A percentile compares a stretch with the other conserved stretches of the same genome.
These are phyloP conservation scores for Trametes meyenii DNA, from an alignment of 768 basidiomycete genomes.

Conservation along the genomic window DNA sequence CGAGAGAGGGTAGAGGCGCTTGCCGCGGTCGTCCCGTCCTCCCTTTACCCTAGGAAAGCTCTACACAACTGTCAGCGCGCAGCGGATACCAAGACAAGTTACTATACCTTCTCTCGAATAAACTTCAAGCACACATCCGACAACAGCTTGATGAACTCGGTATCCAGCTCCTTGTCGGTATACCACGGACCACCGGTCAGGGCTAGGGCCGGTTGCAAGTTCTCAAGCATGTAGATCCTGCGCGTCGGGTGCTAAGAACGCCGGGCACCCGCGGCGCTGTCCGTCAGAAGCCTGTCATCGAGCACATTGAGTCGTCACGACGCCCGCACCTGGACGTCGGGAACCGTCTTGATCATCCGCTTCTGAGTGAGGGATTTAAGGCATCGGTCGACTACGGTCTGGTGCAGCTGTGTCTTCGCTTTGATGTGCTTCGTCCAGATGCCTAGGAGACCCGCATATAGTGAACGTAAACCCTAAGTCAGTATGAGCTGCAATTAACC, in stretches of 20 bases:
- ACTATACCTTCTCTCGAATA: constrained; percentile 68
- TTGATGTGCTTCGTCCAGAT: constrained; percentile 94
- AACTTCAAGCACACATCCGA: constrained; percentile 75
- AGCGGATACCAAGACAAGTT: background rate
- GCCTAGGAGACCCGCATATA: constrained; percentile 46
- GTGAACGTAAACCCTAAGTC: no score
- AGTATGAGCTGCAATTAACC: background rate
- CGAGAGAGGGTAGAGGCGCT: constrained; percentile 73
- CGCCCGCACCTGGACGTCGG: constrained; percentile 32
- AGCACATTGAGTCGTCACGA: background rate
- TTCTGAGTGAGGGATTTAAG: constrained; percentile 84
- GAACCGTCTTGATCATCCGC: constrained; percentile 86
- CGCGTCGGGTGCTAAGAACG: constrained; percentile 80
- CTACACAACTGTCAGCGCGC: constrained; percentile 38
- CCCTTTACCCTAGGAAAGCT: constrained; percentile 67
- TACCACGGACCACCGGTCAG: constrained; percentile 98
- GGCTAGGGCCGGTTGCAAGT: constrained; percentile 85
- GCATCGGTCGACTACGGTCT: constrained; percentile 84
- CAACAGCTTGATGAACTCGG: constrained; percentile 84
- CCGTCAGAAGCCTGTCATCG: background rate
- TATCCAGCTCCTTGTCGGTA: constrained; percentile 93
- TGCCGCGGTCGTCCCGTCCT: constrained; percentile 32
- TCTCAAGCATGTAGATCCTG: constrained; percentile 91
- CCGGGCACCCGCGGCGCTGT: no score
- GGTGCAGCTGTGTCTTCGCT: constrained; percentile 85